These are phyloP conservation scores for Umbelopsis sp. DNA, from an alignment of 371 early-diverging fungal genomes.

Conservation along the genomic window DNA sequence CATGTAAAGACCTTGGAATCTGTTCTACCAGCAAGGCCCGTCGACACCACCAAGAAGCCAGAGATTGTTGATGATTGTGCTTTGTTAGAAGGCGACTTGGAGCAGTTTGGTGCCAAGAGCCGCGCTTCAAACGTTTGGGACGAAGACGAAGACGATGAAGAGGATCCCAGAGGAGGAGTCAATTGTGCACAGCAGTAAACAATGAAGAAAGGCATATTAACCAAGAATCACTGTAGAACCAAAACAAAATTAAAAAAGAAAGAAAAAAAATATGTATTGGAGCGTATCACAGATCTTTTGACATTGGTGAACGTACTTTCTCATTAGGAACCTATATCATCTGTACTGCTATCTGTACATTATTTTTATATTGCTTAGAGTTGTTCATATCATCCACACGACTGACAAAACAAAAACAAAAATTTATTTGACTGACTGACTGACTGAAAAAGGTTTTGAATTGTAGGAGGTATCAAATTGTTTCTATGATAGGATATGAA, in stretches of 20 bases:
- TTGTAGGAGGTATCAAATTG: neutral
- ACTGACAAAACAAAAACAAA: too few species aligned
- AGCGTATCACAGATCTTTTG: too few species aligned
- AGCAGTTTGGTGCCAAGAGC: conserved; percentile 38
- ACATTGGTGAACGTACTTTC: too few species aligned
- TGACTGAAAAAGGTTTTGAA: neutral
- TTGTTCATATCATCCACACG: too few species aligned
- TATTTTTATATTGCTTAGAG: too few species aligned
- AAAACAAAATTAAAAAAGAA: too few species aligned
- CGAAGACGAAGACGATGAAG: conserved; percentile 75
- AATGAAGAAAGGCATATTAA: too few species aligned
- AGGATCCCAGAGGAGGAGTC: conserved; percentile 61
- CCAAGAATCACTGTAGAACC: too few species aligned
- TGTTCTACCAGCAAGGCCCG: conserved; percentile 53
- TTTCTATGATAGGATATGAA: neutral
- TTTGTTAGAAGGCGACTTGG: conserved; percentile 39
- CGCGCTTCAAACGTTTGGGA: conserved; percentile 50
- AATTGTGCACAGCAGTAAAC: conserved; percentile 88
- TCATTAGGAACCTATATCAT: too few species aligned
- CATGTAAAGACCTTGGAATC: conserved; percentile 50
- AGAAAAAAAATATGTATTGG: neutral
- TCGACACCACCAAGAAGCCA: conserved; percentile 28
- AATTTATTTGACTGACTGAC: too few species aligned
- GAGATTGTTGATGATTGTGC: conserved; percentile 54
- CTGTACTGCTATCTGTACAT: too few species aligned